Evolutionary conservation across 2,329 filamentous ascomycete species (phyloP), one percentile per base, ranked within the genome.

Genomic region (Chalara sp.): DNA sequence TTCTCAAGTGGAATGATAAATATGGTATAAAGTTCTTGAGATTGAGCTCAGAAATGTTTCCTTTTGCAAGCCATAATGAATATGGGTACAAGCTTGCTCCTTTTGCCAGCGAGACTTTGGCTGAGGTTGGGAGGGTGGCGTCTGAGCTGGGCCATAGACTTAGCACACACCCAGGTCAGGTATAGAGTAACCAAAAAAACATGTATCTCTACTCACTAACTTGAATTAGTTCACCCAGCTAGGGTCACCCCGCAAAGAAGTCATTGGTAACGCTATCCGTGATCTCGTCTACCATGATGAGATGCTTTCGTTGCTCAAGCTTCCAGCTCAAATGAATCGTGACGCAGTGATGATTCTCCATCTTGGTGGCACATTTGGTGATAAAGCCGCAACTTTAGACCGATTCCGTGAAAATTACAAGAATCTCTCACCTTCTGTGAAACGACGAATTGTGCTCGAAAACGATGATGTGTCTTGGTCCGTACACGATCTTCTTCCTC

Each of bases 331-430:
- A 65, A 77, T 83, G 57, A 74, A 97, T 60, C 82, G 83, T 32
- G 90, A 96, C 65, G 92, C 92, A 1, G 84, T 97, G 50, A 95
- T 96, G 87, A 90, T 97, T 50, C 63, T 97, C 6, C 92, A 97
- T 64, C 88, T 97, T 80, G 92, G 92, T 12, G 92, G 92, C 6
- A 80, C 86, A 0, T 96, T 92, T 63, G 91, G 91, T 5, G 89
- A 95, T 66, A 97, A 72, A 43, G 63, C 54, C 2, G 56, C 60
- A 8, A 66, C 71, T 4, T 64, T 79, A 1, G 64, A 78, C n/a
- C 65, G 70, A 5, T 86, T 87, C 56, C 74, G 77, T 1, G 64
- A 68, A 2, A 79, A 80, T 1, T 73, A 69, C 66, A 43, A 67
- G 75, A 44, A 79, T 80, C 56, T 72, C 80, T 78, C 87, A 0